Evolutionary conservation across 2,329 filamentous ascomycete genomes (phyloP).

Genomic region (Phialocephala subalpina): DNA sequence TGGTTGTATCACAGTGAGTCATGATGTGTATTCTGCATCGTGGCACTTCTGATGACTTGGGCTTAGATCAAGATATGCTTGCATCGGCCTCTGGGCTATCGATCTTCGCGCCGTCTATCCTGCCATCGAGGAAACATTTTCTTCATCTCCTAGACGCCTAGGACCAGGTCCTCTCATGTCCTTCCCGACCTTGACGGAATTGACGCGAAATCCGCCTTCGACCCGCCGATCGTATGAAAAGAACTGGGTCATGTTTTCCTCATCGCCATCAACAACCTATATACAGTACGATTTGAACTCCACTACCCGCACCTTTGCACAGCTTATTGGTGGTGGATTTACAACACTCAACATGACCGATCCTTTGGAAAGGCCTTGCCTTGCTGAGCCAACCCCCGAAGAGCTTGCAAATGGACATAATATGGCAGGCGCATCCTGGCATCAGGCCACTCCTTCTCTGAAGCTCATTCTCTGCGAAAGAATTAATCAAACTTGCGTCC

Average conservation of each 20-base stretch:
- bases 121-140: slow-evolving; percentile 28
- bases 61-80: slow-evolving; percentile 36
- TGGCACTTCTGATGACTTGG: slow-evolving; percentile 21
- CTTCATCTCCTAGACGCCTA: slow-evolving; percentile 32
- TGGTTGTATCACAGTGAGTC: slow-evolving; percentile 47
- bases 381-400: slow-evolving; percentile 25
- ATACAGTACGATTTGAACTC: slow-evolving; percentile 48
- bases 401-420: slow-evolving; percentile 26
- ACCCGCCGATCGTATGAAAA: slow-evolving; percentile 48
- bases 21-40: slow-evolving; percentile 21
- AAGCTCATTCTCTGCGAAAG: slow-evolving; percentile 47
- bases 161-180: slow-evolving; percentile 36
- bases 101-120: slow-evolving; percentile 36
- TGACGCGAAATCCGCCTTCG: slow-evolving; percentile 47
- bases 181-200: slow-evolving; percentile 46
- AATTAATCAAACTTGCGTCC: slow-evolving; percentile 37
- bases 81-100: slow-evolving; percentile 37
- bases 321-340: slow-evolving; percentile 35
- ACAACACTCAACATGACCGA: slow-evolving; percentile 37
- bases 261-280: slow-evolving; percentile 43
- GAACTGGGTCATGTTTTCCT: slow-evolving; percentile 51
- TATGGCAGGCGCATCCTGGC: slow-evolving; percentile 42
- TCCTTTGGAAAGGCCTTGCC: slow-evolving; percentile 31
- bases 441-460: slow-evolving; percentile 49
- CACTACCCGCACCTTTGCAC: slow-evolving; percentile 37